Evolutionary conservation across 805 yeast genomes (phyloP).

Genomic region (Suhomyces emberorum): DNA sequence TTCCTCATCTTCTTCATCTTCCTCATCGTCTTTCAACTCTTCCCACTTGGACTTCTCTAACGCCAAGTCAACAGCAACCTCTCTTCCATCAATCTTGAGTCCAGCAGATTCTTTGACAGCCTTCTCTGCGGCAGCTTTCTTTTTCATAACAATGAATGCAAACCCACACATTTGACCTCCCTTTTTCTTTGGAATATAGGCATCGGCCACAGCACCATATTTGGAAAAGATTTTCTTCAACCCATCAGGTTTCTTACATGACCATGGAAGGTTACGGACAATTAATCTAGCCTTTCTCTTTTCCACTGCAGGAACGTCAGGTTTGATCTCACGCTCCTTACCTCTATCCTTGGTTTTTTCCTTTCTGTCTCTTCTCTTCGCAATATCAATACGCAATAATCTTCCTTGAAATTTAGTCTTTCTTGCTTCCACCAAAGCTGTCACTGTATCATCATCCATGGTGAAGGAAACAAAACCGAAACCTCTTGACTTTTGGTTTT

Average conservation of each 20-base stretch:
- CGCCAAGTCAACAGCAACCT: conserved; percentile 92
- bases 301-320: conserved; percentile 43
- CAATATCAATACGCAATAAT: conserved; percentile 74
- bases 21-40: conserved; percentile 39
- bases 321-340: conserved; percentile 6
- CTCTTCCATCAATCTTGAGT: conserved; percentile 81
- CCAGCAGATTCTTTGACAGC: conserved; percentile 78
- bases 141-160: conserved; percentile 90
- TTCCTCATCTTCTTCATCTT: conserved; percentile 37
- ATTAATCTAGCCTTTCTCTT: conserved; percentile 85
- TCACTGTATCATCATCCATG: conserved; percentile 74
- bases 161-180: conserved; percentile 93
- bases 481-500: conserved; percentile 76
- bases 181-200: conserved; percentile 79
- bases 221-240: conserved; percentile 66
- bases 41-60: conserved; percentile 86
- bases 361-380: conserved; percentile 86
- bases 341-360: conserved; percentile 19
- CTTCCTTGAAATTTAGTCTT: conserved; percentile 64
- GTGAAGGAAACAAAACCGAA: conserved; percentile 94
- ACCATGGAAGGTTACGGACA: conserved; percentile 94
- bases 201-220: conserved; percentile 86
- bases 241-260: conserved; percentile 73
- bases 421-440: conserved; percentile 68
- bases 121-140: conserved; percentile 66